Evolutionary conservation across 116 monocot genomes (phyloP), one percentile per base, ranked within the genome.

Genomic region (Phalaenopsis hybrid): DNA sequence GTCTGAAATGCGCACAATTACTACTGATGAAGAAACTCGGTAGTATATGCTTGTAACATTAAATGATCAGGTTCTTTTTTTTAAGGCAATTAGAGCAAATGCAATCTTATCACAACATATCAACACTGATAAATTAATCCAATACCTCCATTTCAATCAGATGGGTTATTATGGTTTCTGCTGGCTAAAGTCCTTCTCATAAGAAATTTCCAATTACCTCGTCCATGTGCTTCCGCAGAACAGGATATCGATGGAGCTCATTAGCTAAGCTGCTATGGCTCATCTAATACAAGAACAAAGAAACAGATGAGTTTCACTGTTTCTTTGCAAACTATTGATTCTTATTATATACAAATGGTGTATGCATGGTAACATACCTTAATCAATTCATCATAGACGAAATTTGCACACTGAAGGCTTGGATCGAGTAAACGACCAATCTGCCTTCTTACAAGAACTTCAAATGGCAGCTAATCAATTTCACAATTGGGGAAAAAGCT

Each of bases 71-170:
- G 43, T 81, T 15, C 58, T 49, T 44, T 13, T 57, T 4, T 25
- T 21, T 21, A 77, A 52, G 16, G 41, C 44, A 59, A 58, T 45
- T 15, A 59, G 68, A 18, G 7, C 5, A 34, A 77, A 41, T 18
- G 46, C 8, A n/a, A 75, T 46, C 46, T n/a, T 75, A 44, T 75
- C 0, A 82, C 68, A 17, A 23, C 1, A 57, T 2, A 52, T 10
- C 11, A 74, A 43, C 17, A 20, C 57, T 34, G 8, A 67, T 5
- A 76, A 12, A 79, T 65, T 41, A 34, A 33, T 65, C 57, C 0
- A 52, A 80, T 94, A 99, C 99, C 95, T 99, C 99, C 99, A 99
- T 95, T 81, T 92, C 89, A 77, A 99, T 90, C 49, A 94, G 88
- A 79, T 99, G 99, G 57, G 91, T 94, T 79, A 95, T 95, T 92